These are phyloP conservation scores for Pyrus betulifolia DNA, from an alignment of 306 rosid species.

Conservation along the genomic window DNA sequence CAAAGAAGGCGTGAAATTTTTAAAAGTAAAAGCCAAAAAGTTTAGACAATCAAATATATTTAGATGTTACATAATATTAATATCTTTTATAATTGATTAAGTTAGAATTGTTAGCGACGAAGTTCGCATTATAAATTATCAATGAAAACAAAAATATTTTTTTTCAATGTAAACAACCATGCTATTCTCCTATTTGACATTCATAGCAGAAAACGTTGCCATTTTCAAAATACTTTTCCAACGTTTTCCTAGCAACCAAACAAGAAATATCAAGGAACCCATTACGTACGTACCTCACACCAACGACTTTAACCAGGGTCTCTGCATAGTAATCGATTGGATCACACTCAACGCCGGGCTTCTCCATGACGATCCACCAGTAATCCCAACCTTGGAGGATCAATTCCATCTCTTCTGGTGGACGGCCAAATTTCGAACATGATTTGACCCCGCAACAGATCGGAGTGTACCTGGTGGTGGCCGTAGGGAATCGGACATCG, in stretches of 20 bases:
- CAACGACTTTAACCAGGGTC: conserved; percentile 66
- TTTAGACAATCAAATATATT: no score
- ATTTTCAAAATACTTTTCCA: not conserved
- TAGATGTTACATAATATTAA: no score
- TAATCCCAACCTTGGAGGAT: conserved; percentile 97
- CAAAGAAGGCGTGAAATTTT: no score
- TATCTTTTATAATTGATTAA: no score
- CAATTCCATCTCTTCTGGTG: conserved; percentile 67
- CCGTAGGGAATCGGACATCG: conserved; percentile 9
- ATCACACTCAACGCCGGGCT: conserved; percentile 81
- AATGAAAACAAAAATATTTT: not conserved
- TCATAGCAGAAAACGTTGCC: not conserved
- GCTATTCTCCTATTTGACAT: not conserved
- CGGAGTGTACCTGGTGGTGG: conserved; percentile 32
- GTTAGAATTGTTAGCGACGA: no score
- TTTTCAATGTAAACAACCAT: no score
- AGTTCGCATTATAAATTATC: no score
- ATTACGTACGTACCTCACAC: conserved; percentile 33
- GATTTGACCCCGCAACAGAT: conserved; percentile 66
- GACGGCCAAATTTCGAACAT: conserved; percentile 60
- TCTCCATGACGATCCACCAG: conserved; percentile 90
- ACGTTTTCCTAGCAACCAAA: not conserved
- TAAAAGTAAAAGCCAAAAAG: no score
- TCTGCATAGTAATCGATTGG: conserved; percentile 61
- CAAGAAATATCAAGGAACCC: not conserved